A percentile compares a stretch with the other conserved stretches of the same genome.
Conservation (phyloP, 108 stramenopile genomes). For the Aurantiochytrium sp. region DNA sequence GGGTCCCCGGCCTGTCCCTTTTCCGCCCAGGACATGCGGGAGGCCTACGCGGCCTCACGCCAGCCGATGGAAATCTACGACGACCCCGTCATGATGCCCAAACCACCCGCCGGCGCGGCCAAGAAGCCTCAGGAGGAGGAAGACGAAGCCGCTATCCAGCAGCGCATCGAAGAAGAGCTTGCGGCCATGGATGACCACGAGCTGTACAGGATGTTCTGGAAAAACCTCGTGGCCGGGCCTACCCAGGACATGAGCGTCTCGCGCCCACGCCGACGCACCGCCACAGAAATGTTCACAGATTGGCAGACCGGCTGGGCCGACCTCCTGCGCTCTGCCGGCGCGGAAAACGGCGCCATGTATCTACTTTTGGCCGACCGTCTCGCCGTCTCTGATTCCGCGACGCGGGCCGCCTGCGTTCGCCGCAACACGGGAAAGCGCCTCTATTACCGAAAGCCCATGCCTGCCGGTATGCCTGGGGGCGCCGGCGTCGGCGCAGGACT, state of each 20-base stretch:
- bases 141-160: not conserved
- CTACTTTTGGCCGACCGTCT: not conserved
- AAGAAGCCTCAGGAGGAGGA: not conserved
- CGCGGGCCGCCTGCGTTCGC: not conserved
- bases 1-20: not conserved
- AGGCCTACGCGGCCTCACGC: not conserved
- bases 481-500: not conserved
- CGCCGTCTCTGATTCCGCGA: not conserved
- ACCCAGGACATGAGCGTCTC: constrained; percentile 1
- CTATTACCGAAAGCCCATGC: not conserved
- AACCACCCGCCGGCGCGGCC: not conserved
- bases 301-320: not conserved
- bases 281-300: not conserved
- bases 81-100: not conserved
- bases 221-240: not conserved
- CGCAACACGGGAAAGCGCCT: not conserved
- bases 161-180: not conserved
- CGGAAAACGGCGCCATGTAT: constrained; percentile 7
- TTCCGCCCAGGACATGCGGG: not conserved
- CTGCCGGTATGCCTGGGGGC: not conserved
- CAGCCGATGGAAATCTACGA: not conserved
- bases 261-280: not conserved
- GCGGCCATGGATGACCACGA: not conserved
- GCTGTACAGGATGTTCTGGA: not conserved
- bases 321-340: not conserved